Evolutionary conservation across 2,329 filamentous ascomycete species (phyloP), one percentile per base, ranked within the genome.

Genomic region (Colletotrichum spaethianum): DNA sequence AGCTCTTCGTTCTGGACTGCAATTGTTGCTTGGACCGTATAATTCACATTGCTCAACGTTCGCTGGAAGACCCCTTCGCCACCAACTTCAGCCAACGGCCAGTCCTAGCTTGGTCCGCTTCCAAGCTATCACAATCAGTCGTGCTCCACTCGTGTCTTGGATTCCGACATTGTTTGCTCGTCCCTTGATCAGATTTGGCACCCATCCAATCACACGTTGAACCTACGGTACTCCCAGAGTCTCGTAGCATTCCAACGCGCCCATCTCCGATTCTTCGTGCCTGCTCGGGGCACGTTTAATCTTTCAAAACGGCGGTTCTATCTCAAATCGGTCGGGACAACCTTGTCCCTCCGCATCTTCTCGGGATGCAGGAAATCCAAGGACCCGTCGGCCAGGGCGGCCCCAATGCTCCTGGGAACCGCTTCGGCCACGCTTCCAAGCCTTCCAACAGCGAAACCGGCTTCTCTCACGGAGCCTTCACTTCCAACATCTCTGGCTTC

Each of bases 391-490:
- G 85, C 78, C 89, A 89, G 76, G 86, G 88, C 68, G 90, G 86
- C 80, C 88, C 86, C 76, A 89, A 86, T 80, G 87, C 83, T 80
- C 85, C 83, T 77, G 86, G 79, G 78, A 87, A 81, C 82, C 93
- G 90, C 85, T 93, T 93, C 50, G 91, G 92, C 76, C 91, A 93
- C 79, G 90, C 91, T 74, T 94, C 93, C 68, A 97, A 97, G 86
- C 92, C 94, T 74, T 93, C 93, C 75, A 94, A 90, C 83, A 91
- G 94, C 80, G 93, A 95, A 77, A 96, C 94, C 59, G 95, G 94
- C 75, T 97, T 98, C 84, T 97, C 95, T 60, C 95, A 98, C 81
- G 94, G 94, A 75, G 95, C 95, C 71, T 98, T 97, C 84, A 92
- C 92, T 79, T 96, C 94, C 69, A 97, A 98, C 84, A 88, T 95